Evolutionary conservation across 2,329 filamentous ascomycete genomes (phyloP).

Genomic region (Pseudogymnoascus sp.): DNA sequence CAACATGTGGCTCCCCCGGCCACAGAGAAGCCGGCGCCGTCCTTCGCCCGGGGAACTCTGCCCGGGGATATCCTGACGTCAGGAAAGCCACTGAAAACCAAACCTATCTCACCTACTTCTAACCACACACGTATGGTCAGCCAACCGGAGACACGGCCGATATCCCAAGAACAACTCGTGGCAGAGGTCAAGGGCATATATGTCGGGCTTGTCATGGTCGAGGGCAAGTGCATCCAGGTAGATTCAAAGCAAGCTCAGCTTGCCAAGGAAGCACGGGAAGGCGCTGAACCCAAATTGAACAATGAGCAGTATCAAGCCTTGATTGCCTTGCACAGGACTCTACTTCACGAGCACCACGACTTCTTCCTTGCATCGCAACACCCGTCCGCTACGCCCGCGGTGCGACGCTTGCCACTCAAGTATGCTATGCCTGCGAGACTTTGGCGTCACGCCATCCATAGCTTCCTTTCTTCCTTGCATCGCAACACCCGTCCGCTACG

Average conservation of each 20-base stretch:
- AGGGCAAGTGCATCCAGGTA: conserved; percentile 78
- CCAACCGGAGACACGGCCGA: conserved; percentile 58
- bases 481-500: conserved; percentile 73
- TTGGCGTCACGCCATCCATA: conserved; percentile 90
- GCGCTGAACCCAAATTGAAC: conserved; percentile 38
- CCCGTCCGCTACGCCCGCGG: conserved; percentile 60
- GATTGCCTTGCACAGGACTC: conserved; percentile 70
- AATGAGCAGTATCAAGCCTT: conserved; percentile 76
- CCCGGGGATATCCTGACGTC: not conserved
- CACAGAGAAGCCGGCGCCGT: not conserved
- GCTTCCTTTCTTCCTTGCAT: conserved; percentile 75
- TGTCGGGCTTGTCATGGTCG: conserved; percentile 74
- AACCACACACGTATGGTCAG: conserved; percentile 10
- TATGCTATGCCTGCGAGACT: conserved; percentile 89
- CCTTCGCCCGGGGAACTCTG: not conserved
- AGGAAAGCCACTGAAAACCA: too few species aligned
- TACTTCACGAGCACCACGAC: conserved; percentile 67
- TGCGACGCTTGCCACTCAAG: conserved; percentile 64
- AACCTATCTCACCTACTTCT: too few species aligned
- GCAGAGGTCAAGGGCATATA: conserved; percentile 81
- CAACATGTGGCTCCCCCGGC: not conserved
- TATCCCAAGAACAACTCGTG: conserved; percentile 69
- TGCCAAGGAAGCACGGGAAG: conserved; percentile 41
- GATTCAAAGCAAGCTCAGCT: conserved; percentile 52
- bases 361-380: conserved; percentile 85